Conservation (phyloP, 768 basidiomycete species). For the Lyophyllum decastes region DNA sequence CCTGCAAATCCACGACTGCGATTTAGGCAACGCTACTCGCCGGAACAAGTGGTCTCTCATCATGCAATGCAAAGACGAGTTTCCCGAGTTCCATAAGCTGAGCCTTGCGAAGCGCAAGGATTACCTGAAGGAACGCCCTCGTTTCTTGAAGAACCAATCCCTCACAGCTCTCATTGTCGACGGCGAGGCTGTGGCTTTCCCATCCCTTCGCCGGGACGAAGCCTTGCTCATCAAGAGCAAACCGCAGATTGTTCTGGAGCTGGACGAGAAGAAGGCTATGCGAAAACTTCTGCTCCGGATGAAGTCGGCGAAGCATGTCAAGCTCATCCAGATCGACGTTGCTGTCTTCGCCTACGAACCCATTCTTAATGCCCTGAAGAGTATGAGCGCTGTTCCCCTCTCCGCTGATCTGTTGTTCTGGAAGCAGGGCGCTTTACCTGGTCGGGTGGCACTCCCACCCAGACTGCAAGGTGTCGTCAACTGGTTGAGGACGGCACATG, state of each 20-base stretch:
- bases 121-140: conserved; percentile 37
- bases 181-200: conserved; percentile 50
- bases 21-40: conserved; percentile 21
- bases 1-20: conserved; percentile 39
- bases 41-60: conserved; percentile 41
- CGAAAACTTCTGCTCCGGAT: conserved; percentile 39
- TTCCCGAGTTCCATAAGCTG: conserved; percentile 36
- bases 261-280: conserved; percentile 44
- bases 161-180: conserved; percentile 53
- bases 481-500: background rate
- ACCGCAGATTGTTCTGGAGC: conserved; percentile 54
- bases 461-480: background rate
- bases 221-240: conserved; percentile 45
- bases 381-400: conserved; percentile 45
- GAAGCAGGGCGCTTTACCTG: conserved; percentile 28
- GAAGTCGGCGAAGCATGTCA: conserved; percentile 30
- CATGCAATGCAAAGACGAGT: conserved; percentile 36
- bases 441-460: background rate
- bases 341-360: conserved; percentile 67
- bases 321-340: conserved; percentile 55
- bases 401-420: conserved; percentile 55
- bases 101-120: conserved; percentile 34
- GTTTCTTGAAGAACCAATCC: conserved; percentile 54
- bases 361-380: conserved; percentile 57
- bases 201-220: conserved; percentile 56